Evolutionary conservation across 345 rosid species (phyloP), one percentile per base, ranked within the genome.

Genomic region (Hirschfeldia incana): DNA sequence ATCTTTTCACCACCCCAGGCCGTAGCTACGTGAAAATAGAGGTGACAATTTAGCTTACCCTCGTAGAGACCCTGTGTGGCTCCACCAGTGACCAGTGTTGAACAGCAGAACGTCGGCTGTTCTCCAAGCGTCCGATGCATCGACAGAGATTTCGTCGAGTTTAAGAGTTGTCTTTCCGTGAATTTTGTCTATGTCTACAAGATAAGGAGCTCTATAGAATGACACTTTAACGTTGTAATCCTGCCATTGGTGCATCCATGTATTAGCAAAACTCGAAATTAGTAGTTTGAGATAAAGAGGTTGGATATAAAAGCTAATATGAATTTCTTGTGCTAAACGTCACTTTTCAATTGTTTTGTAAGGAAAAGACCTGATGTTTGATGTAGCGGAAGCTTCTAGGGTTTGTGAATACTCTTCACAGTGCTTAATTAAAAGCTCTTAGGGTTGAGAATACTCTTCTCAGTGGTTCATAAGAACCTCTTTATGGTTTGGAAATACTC

Each of bases 61-160:
- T 84, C 88, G 92, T 72, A 90, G 84, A 66, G 92, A 82, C 1
- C 96, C 94, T 68, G 76, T 49, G 73, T 95, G 99, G 69, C 61
- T 90, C 99, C 99, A 95, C 99, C 99, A 95, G 36, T 95, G 99
- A 17, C 99, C 99, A 16, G 98, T 95, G 91, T 95, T 91, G 65
- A 95, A 93, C 39, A 84, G 62, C 57, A 95, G 70, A 69, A 95
- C 88, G 65, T 95, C 93, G 0, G 88, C 96, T 5, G 76, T 63
- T 29, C 80, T 75, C 97, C 97, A 95, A 44, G 32, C 8, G 16
- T 79, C 82, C 0, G 87, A 85, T 49, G 85, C 94, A 51, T 95
- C 91, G 21, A 76, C 84, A 3, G 92, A 76, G 44, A 95, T 87
- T 66, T 91, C 92, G 1, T 89, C 97, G 3, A 93, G 86, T 76